These are phyloP conservation scores for Polytrichum commune DNA, from an alignment of 225 moss, liverwort and hornwort species.

Conservation along the genomic window DNA sequence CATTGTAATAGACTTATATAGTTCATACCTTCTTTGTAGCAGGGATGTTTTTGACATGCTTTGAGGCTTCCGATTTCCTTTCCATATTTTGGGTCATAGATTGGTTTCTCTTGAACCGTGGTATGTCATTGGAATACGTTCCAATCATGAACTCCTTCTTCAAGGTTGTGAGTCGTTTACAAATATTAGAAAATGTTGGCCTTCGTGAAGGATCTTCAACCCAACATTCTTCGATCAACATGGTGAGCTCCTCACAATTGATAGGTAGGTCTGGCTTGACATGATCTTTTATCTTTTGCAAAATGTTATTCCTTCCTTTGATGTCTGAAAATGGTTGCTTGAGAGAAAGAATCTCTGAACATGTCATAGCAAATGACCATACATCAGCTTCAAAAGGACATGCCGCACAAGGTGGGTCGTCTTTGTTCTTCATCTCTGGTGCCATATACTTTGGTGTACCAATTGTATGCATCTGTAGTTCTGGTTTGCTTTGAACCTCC, in stretches of 20 bases:
- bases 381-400: neutral
- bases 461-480: neutral
- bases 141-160: neutral
- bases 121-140: neutral
- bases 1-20: too few relatives aligned
- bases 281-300: neutral
- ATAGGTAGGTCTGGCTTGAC: neutral
- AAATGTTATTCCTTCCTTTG: neutral
- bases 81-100: too few relatives aligned
- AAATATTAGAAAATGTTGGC: constrained; percentile 1
- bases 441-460: constrained; percentile 6
- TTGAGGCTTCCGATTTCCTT: too few relatives aligned
- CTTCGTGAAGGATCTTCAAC: neutral
- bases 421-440: neutral
- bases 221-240: neutral
- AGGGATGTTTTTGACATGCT: too few relatives aligned
- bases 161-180: neutral
- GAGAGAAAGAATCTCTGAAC: neutral
- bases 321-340: neutral
- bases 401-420: neutral
- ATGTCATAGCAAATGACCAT: neutral
- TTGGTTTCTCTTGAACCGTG: too few relatives aligned
- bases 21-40: too few relatives aligned
- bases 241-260: neutral
- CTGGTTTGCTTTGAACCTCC: neutral